Evolutionary conservation across 208 protist genomes (phyloP).

Genomic region (Trypanosoma rangeli): DNA sequence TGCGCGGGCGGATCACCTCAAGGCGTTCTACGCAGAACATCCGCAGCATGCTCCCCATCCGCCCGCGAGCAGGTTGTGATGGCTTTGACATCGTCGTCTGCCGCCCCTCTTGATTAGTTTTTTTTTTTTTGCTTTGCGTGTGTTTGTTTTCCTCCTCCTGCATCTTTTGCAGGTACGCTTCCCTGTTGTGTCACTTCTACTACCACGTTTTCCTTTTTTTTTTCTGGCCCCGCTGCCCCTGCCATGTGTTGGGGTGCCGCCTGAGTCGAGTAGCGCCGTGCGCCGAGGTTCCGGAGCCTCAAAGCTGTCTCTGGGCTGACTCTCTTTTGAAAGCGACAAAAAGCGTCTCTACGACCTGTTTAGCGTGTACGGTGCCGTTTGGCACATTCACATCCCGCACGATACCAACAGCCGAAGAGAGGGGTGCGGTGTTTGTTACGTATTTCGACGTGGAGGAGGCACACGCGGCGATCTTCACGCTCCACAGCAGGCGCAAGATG

Average conservation of each 20-base stretch:
- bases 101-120: background rate
- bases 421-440: constrained; percentile 85
- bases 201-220: background rate
- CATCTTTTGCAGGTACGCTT: background rate
- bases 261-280: constrained; percentile 6
- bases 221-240: background rate
- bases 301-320: constrained; percentile 86
- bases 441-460: constrained; percentile 80
- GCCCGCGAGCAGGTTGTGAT: constrained; percentile 11
- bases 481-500: constrained; percentile 90
- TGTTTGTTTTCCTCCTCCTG: too few relatives aligned
- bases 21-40: constrained; percentile 4
- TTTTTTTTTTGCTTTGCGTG: background rate
- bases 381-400: constrained; percentile 87
- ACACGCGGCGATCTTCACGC: constrained; percentile 85
- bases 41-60: background rate
- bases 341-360: constrained; percentile 81
- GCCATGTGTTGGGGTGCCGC: constrained; percentile 18
- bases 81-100: background rate
- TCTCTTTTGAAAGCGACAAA: constrained; percentile 86
- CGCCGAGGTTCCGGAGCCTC: constrained; percentile 46
- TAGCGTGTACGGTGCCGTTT: constrained; percentile 79
- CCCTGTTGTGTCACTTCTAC: background rate
- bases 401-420: constrained; percentile 78
- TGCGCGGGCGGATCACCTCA: constrained; percentile 16